Conservation (phyloP, 2,329 filamentous ascomycete species). For the Cyanodermella asteris region DNA sequence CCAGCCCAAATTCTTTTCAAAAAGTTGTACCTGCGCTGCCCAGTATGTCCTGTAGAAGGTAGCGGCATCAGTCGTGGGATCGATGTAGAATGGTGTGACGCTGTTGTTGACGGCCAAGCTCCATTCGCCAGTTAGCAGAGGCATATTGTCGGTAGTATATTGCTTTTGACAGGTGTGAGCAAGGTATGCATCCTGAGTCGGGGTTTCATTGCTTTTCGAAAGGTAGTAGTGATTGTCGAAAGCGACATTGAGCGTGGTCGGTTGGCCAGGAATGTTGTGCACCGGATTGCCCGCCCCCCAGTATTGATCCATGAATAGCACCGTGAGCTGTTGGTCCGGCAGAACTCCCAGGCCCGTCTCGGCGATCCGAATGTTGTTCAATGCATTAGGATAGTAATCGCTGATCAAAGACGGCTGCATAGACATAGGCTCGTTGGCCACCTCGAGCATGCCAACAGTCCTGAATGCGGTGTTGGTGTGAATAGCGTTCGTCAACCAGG, state of each 20-base stretch:
- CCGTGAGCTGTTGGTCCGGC: conserved; percentile 25
- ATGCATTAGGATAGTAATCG: conserved; percentile 27
- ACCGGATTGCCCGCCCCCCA: conserved; percentile 39
- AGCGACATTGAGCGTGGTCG: conserved; percentile 22
- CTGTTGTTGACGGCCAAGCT: conserved; percentile 29
- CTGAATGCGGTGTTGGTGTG: conserved; percentile 26
- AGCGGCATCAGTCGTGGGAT: conserved; percentile 16
- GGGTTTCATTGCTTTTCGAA: no score
- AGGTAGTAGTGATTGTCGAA: conserved; percentile 40
- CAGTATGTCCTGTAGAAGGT: conserved; percentile 36
- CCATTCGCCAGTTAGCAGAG: conserved; percentile 37
- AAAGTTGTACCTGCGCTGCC: conserved; percentile 31
- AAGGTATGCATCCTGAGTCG: conserved; percentile 35
- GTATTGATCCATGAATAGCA: conserved; percentile 29
- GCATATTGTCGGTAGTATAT: conserved; percentile 21
- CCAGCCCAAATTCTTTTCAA: conserved; percentile 33
- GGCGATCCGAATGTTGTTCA: conserved; percentile 24
- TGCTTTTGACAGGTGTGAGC: conserved; percentile 29
- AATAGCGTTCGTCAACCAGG: conserved; percentile 31
- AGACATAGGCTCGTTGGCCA: conserved; percentile 34
- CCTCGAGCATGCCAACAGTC: conserved; percentile 36
- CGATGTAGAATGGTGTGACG: no score
- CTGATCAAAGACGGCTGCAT: conserved; percentile 13
- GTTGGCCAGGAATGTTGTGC: no score
- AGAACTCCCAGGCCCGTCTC: conserved; percentile 25